Evolutionary conservation across 176 grass and related monocot genomes (phyloP).

Genomic region (Chloris gayana): DNA sequence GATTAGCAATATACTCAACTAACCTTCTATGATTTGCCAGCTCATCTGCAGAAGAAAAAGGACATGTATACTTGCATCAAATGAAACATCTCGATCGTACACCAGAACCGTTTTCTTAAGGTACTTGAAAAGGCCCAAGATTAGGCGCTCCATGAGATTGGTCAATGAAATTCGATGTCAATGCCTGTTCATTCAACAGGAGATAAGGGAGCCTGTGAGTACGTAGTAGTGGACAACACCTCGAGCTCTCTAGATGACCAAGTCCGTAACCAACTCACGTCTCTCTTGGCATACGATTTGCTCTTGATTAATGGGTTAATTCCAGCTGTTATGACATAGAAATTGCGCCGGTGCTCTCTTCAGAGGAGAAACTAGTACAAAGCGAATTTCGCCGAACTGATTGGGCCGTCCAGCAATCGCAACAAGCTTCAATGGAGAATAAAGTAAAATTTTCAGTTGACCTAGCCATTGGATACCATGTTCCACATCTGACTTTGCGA

Average conservation of each 20-base stretch:
- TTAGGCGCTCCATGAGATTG: neutral
- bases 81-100: neutral
- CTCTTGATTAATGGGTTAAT: slow-evolving; percentile 12
- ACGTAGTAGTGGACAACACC: slow-evolving; percentile 1
- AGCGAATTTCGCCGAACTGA: neutral
- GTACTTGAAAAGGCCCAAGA: neutral
- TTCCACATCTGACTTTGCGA: slow-evolving; percentile 48
- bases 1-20: slow-evolving; percentile 24
- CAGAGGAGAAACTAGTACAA: neutral
- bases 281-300: slow-evolving; percentile 1
- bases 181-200: slow-evolving; percentile 1
- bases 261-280: slow-evolving; percentile 8
- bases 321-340: neutral
- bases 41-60: slow-evolving; percentile 12
- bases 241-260: slow-evolving; percentile 8
- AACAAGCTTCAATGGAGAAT: neutral
- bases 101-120: neutral
- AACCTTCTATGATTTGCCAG: slow-evolving; percentile 32
- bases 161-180: slow-evolving; percentile 45
- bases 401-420: neutral
- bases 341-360: neutral
- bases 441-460: slow-evolving; percentile 34
- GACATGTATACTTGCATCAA: slow-evolving; percentile 10
- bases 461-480: slow-evolving; percentile 27
- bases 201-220: neutral